phyloP scores from a whole-genome alignment of 768 basidiomycete genomes.

The Xerocomellus dryophilus region DNA sequence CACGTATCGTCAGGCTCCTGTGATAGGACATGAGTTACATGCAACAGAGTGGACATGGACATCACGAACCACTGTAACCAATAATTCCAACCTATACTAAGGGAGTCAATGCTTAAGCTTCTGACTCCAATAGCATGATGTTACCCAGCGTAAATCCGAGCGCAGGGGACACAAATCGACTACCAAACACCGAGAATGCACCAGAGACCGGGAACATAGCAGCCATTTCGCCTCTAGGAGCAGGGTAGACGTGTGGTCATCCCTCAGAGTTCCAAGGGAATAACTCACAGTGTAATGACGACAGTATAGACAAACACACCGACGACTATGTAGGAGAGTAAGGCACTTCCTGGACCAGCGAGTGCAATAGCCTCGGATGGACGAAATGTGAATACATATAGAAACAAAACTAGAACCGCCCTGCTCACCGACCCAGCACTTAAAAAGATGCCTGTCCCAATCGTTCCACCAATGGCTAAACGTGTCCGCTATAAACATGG shows the following conservation, averaged over 20 bases:
- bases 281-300: conserved; percentile 51
- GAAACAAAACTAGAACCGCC: background rate
- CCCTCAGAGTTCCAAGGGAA: background rate
- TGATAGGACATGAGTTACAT: background rate
- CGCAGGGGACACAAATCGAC: conserved; percentile 57
- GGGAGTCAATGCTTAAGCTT: background rate
- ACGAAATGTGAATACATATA: background rate
- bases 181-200: conserved; percentile 56
- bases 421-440: conserved; percentile 51
- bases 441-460: conserved; percentile 60
- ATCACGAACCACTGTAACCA: conserved; percentile 46
- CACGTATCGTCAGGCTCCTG: conserved; percentile 41
- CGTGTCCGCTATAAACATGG: background rate
- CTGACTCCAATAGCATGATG: background rate
- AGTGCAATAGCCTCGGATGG: conserved; percentile 44
- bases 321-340: conserved; percentile 58
- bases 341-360: conserved; percentile 60
- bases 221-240: conserved; percentile 58
- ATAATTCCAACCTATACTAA: conserved; percentile 51
- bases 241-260: background rate
- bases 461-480: conserved; percentile 53
- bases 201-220: conserved; percentile 62
- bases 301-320: conserved; percentile 59
- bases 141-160: conserved; percentile 57
- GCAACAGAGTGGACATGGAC: background rate